Evolutionary conservation across 768 basidiomycete species (phyloP).

Genomic region (Tylopilus plumbeoviolaceoides): DNA sequence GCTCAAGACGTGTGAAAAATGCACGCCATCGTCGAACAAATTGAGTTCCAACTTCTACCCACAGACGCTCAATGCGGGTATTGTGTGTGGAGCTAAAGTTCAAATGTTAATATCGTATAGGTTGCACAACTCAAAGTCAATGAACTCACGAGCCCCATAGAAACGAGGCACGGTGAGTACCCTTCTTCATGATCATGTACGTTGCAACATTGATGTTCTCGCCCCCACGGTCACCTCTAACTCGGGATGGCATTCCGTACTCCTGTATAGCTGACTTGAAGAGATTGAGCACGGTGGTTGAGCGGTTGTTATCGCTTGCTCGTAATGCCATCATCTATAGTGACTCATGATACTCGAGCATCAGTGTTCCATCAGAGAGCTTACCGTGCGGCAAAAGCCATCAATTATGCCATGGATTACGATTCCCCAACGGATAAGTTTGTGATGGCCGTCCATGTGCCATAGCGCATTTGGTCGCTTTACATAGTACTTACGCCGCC

Average conservation of each 20-base stretch:
- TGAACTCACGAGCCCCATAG: background rate
- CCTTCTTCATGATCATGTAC: background rate
- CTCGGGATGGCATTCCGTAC: background rate
- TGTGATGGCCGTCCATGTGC: constrained; percentile 18
- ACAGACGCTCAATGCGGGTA: constrained; percentile 10
- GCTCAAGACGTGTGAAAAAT: constrained; percentile 38
- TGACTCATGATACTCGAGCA: no score
- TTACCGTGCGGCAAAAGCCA: background rate
- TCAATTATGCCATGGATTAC: background rate
- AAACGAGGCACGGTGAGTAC: background rate
- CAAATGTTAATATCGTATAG: no score
- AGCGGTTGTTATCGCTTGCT: background rate
- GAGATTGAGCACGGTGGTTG: background rate
- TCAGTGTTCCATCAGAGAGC: no score
- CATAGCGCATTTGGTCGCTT: background rate
- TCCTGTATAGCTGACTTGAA: background rate
- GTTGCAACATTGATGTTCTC: background rate
- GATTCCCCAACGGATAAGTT: constrained; percentile 15
- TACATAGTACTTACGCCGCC: constrained; percentile 8
- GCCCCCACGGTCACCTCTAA: background rate
- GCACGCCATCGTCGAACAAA: constrained; percentile 33
- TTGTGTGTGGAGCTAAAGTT: constrained; percentile 39
- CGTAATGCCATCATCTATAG: background rate
- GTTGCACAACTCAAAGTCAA: no score
- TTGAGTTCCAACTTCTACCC: background rate